Percentiles rank a stretch among this genome's conserved stretches.
Conservation (phyloP, 1,284 basidiomycete genomes). For the Somion occarium region DNA sequence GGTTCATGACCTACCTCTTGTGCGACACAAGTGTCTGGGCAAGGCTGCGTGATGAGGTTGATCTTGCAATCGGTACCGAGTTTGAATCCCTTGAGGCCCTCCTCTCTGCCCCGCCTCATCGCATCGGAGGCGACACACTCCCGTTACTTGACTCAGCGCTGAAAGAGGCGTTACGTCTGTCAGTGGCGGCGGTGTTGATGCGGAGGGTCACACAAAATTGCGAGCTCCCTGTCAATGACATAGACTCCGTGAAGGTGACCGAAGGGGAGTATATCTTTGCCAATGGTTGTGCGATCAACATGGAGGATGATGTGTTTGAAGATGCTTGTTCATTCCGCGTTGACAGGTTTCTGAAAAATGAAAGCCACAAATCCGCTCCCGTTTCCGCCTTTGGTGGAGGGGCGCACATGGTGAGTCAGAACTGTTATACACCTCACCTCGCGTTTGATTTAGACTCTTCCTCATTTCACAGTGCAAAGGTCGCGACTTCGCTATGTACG, state of each 20-base stretch:
- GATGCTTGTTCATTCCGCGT: not conserved
- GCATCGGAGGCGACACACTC: not conserved
- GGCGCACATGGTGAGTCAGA: not conserved
- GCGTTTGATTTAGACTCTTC: no score
- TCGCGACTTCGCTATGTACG: not conserved
- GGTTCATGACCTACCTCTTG: not conserved
- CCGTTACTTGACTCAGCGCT: not conserved
- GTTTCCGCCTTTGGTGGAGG: not conserved
- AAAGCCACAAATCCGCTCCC: not conserved
- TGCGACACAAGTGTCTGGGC: not conserved
- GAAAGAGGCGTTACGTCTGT: not conserved
- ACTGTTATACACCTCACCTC: not conserved
- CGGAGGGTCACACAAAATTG: not conserved
- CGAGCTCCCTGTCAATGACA: not conserved
- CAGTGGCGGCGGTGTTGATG: not conserved
- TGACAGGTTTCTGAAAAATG: not conserved
- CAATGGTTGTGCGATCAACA: not conserved
- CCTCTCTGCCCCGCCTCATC: not conserved
- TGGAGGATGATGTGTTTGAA: not conserved
- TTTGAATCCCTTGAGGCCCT: not conserved
- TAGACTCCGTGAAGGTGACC: not conserved
- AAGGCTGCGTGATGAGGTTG: not conserved
- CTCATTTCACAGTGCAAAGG: constrained; percentile 1
- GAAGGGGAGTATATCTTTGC: not conserved
- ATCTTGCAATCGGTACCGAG: not conserved